Evolutionary conservation across 768 basidiomycete genomes (phyloP).

Genomic region (Leucocoprinus leucothites): DNA sequence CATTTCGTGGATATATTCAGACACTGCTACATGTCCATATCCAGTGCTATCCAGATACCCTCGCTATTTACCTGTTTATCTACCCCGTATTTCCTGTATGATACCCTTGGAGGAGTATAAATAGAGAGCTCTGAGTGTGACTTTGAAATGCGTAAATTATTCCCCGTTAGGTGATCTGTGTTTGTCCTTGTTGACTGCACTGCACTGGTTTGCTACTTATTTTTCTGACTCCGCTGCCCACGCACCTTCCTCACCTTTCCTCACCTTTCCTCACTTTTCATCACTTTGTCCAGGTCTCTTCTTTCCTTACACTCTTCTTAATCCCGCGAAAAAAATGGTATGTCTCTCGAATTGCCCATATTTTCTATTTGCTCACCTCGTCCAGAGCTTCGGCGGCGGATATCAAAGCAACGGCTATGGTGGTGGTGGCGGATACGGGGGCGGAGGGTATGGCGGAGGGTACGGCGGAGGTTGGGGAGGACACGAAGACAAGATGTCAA

Average conservation of each 20-base stretch:
- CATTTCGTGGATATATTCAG: not conserved
- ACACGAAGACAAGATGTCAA: constrained; percentile 70
- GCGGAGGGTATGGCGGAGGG: constrained; percentile 43
- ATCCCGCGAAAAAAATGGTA: constrained; percentile 24
- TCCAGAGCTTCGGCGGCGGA: constrained; percentile 4
- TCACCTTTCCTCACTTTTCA: too few species aligned
- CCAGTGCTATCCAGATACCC: constrained; percentile 5
- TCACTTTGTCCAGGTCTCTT: not conserved
- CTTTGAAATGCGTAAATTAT: not conserved
- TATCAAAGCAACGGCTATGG: constrained; percentile 31
- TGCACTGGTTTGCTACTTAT: not conserved
- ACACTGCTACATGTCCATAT: constrained; percentile 4
- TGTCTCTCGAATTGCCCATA: not conserved
- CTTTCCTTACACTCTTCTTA: constrained; percentile 6
- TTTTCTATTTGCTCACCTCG: not conserved
- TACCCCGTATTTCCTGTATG: too few species aligned
- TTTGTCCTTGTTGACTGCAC: constrained; percentile 22
- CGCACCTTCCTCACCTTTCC: constrained; percentile 8
- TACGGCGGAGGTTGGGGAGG: constrained; percentile 55
- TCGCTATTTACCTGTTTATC: not conserved
- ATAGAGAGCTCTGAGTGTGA: too few species aligned
- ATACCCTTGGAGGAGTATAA: not conserved
- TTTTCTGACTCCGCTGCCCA: constrained; percentile 13
- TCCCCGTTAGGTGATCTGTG: constrained; percentile 4
- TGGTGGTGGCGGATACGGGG: constrained; percentile 38